These are phyloP conservation scores for Alternaria sp. DNA, from an alignment of 2,329 filamentous ascomycete species.

Conservation along the genomic window DNA sequence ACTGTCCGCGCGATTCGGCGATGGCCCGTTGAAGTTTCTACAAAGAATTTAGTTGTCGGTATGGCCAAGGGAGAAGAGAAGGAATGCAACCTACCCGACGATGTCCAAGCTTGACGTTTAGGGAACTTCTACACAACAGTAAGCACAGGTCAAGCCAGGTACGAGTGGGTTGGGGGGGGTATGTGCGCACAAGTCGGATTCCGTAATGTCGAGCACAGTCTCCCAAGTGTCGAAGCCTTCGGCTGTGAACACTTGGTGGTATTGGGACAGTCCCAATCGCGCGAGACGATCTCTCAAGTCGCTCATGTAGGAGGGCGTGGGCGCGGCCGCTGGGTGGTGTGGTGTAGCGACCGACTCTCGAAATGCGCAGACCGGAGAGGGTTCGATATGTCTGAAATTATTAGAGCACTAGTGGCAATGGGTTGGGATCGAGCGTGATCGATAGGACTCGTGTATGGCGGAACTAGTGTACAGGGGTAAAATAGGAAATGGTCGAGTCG, in stretches of 20 bases:
- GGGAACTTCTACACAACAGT: conserved; percentile 65
- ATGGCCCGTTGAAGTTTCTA: conserved; percentile 86
- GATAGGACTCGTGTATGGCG: conserved; percentile 23
- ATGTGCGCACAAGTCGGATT: conserved; percentile 75
- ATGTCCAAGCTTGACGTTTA: conserved; percentile 82
- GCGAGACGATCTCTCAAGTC: conserved; percentile 72
- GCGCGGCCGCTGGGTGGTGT: conserved; percentile 14
- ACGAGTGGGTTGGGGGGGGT: conserved; percentile 16
- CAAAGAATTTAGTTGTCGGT: conserved; percentile 12
- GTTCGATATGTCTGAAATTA: conserved; percentile 60
- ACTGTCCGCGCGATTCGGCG: conserved; percentile 71
- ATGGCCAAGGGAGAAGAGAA: neutral
- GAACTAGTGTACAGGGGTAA: conserved; percentile 39
- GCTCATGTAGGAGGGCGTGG: conserved; percentile 62
- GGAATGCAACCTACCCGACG: conserved; percentile 68
- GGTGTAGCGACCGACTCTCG: conserved; percentile 15
- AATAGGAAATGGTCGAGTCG: conserved; percentile 43
- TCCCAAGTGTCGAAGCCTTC: conserved; percentile 89
- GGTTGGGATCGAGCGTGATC: conserved; percentile 14
- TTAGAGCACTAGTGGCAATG: conserved; percentile 36
- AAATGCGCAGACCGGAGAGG: conserved; percentile 12
- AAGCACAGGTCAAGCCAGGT: conserved; percentile 14
- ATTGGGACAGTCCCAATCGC: conserved; percentile 81
- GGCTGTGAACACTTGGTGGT: conserved; percentile 74
- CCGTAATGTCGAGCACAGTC: conserved; percentile 82